Evolutionary conservation across 164 flowering plant genomes (phyloP), one percentile per base, ranked within the genome.

Genomic region (Nelumbo lutea): DNA sequence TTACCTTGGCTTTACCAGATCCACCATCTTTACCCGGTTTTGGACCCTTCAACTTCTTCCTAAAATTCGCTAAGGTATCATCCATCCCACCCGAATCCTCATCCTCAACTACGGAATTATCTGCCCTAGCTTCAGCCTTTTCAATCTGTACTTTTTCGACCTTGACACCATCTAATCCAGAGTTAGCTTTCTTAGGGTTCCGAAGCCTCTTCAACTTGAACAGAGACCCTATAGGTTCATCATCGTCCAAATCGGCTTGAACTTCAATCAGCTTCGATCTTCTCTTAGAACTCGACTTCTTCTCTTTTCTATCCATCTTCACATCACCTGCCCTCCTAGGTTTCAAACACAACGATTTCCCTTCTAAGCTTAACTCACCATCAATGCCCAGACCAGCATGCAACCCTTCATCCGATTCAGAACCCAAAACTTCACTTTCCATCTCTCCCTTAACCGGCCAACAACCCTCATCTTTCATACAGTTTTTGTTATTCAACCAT

Each of bases 31-130:
- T 68, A 47, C 71, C 67, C 14, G 38, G 80, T 81, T 88, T 89
- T 1, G 91, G 91, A 68, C 81, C 83, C 77, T 78, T 90, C 73
- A 88, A 72, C 69, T 82, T 85, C 84, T 84, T 84, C 87, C 80
- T 82, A 61, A 87, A 84, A 77, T 79, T 84, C 0, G 93, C 93
- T 70, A 90, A 75, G 0, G 97, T 90, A 71, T 88, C 88, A 55
- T 88, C 83, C 96, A 87, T 87, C 40, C 81, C 86, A 47, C 84
- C 86, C 42, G 72, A 65, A 68, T 82, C 88, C 73, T 76, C 83
- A 38, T 70, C 72, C 4, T 68, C 76, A 45, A 43, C 78, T 62
- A 46, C 69, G 55, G 45, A 48, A 52, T 74, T 73, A 42, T 76
- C 78, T 9, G 66, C 81, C 77, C 64, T 73, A 57, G 9, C 73